These are phyloP conservation scores for Umbelopsis sp. DNA, from an alignment of 371 early-diverging fungal genomes.

Conservation along the genomic window DNA sequence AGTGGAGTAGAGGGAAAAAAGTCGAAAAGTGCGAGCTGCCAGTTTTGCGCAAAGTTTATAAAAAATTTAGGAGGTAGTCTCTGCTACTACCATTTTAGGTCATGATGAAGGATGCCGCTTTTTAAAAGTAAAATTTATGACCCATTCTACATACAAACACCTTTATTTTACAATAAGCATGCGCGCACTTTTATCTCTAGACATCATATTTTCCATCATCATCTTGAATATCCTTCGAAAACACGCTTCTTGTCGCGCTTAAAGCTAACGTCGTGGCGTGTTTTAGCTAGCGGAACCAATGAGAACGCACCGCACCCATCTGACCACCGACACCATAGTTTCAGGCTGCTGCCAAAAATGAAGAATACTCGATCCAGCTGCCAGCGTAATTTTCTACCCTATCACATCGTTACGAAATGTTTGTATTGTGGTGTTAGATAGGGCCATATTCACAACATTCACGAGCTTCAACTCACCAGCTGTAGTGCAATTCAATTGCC, in stretches of 20 bases:
- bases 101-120: not conserved
- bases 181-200: not conserved
- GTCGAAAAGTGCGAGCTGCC: not conserved
- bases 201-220: not conserved
- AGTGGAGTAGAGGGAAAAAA: not conserved
- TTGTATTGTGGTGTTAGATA: too few species aligned
- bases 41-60: conserved; percentile 6
- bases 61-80: conserved; percentile 8
- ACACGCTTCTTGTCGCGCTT: conserved; percentile 19
- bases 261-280: not conserved
- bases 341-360: not conserved
- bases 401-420: not conserved
- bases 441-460: too few species aligned
- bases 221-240: not conserved
- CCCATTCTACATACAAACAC: not conserved
- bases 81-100: not conserved
- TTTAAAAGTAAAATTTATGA: not conserved
- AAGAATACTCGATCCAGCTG: conserved; percentile 11
- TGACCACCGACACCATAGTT: conserved; percentile 6
- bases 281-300: conserved; percentile 1
- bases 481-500: not conserved
- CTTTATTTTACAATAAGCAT: not conserved
- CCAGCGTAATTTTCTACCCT: conserved; percentile 16
- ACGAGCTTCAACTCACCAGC: not conserved
- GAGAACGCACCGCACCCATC: not conserved